Evolutionary conservation across 2,329 filamentous ascomycete species (phyloP).

Genomic region (Penicillium sp.): DNA sequence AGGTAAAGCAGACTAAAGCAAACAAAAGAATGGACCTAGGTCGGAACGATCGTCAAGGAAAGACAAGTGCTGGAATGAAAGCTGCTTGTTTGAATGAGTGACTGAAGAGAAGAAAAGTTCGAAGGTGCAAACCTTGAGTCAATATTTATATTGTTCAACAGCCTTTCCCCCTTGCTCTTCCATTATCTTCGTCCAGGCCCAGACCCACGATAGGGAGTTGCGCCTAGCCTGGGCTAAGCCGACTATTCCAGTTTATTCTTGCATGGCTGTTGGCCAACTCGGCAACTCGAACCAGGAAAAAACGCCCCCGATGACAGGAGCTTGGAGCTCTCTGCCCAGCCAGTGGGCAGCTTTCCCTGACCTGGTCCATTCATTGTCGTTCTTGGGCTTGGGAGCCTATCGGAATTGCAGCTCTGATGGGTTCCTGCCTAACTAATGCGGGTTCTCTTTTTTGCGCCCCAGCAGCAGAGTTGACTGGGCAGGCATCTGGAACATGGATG

Average conservation of each 20-base stretch:
- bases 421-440: background rate
- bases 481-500: background rate
- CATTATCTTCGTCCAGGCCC: background rate
- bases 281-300: slow-evolving; percentile 1
- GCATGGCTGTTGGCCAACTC: background rate
- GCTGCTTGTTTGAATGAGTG: slow-evolving; percentile 14
- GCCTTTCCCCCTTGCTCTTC: background rate
- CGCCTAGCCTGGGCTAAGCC: slow-evolving; percentile 1
- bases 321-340: background rate
- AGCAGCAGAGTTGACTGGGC: background rate
- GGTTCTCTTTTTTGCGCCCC: slow-evolving; percentile 4
- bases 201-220: slow-evolving; percentile 8
- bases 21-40: slow-evolving; percentile 9
- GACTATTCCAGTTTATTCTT: slow-evolving; percentile 8
- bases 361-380: slow-evolving; percentile 2
- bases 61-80: slow-evolving; percentile 13
- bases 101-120: slow-evolving; percentile 2
- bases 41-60: slow-evolving; percentile 18
- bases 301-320: slow-evolving; percentile 6
- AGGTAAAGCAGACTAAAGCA: background rate
- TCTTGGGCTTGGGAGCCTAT: slow-evolving; percentile 12
- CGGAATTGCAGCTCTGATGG: background rate
- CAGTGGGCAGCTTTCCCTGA: background rate
- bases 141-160: slow-evolving; percentile 16
- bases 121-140: background rate